A percentile compares a stretch with the other conserved stretches of the same genome.
These are phyloP conservation scores for Suillus americanus DNA, from an alignment of 768 basidiomycete species.

Conservation along the genomic window DNA sequence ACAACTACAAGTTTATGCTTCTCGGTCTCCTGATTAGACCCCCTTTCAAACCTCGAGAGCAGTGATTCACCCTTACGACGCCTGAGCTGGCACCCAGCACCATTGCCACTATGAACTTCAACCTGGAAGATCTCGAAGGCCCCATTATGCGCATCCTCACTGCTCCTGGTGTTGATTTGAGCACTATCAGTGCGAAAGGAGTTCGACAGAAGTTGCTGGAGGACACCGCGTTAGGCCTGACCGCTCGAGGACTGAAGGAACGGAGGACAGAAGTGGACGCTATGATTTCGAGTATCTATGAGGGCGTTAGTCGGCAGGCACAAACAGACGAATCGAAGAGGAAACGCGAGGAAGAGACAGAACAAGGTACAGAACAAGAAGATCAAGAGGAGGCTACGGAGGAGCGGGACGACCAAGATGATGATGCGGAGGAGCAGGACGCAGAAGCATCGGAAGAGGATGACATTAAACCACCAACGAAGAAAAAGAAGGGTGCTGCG, in stretches of 20 bases:
- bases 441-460: slow-evolving; percentile 19
- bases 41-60: not conserved
- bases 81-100: slow-evolving; percentile 3
- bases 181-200: slow-evolving; percentile 83
- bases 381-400: slow-evolving; percentile 20
- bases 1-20: not conserved
- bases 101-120: slow-evolving; percentile 44
- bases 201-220: slow-evolving; percentile 74
- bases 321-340: slow-evolving; percentile 26
- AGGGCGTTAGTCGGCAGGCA: slow-evolving; percentile 46
- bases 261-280: slow-evolving; percentile 68
- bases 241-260: slow-evolving; percentile 60
- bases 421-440: slow-evolving; percentile 18
- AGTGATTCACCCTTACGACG: not conserved
- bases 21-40: not conserved
- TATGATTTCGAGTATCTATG: slow-evolving; percentile 67
- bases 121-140: slow-evolving; percentile 55
- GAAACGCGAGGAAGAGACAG: slow-evolving; percentile 31
- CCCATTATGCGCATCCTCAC: slow-evolving; percentile 69
- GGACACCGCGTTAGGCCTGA: slow-evolving; percentile 45
- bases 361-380: slow-evolving; percentile 17
- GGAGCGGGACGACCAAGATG: slow-evolving; percentile 19
- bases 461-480: slow-evolving; percentile 12
- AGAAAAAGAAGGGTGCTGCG: slow-evolving; percentile 46
- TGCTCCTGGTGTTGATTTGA: slow-evolving; percentile 74